Evolutionary conservation across 1,284 basidiomycete genomes (phyloP), one percentile per base, ranked within the genome.

Genomic region (Apiotrichum montevideense): DNA sequence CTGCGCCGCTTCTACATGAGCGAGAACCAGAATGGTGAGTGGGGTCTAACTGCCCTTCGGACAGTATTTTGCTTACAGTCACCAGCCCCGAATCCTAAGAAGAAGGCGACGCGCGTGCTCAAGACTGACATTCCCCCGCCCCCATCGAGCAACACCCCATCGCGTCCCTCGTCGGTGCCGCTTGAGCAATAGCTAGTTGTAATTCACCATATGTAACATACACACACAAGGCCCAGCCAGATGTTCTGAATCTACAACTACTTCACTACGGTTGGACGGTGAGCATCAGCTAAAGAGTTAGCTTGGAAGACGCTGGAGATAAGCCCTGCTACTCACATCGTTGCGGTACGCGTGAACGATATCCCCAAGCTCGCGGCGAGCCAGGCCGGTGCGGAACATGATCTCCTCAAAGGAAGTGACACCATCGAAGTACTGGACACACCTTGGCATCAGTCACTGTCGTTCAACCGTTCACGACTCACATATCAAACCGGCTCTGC

Each of bases 1-100:
- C 79, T 98, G 21, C 86, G 96, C 8, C 83, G 88, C 39, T 98
- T 98, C 77, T 98, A 98, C 77, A 83, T 98, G 67, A 94, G 90
- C 0, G 92, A 97, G 74, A 98, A 99, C 73, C 80, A 81, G 7
- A 94, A 95, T 68, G 94, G 94, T 92, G 63, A 50, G 82, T 14
- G 29, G 29, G 29, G 3, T 29, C 3, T 29, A 29, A 29, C 37
- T 39, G 3, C 37, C 4, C 14, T 39, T 14, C 37, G 6, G 41
- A 42, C 13, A 13, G 37, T 39, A n/a, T 2, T 4, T 39, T 9
- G 9, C n/a, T 42, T 13, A 42, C 41, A 7, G 41, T 7, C 41
- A 15, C 9, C 51, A 77, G 77, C 77, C 3, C 77, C 77, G 3
- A 74, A 76, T 46, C 77, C 77, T 1, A 73, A 74, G 58, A 75